Conservation (phyloP, 176 grass and related monocot species). For the Avena atlantica region DNA sequence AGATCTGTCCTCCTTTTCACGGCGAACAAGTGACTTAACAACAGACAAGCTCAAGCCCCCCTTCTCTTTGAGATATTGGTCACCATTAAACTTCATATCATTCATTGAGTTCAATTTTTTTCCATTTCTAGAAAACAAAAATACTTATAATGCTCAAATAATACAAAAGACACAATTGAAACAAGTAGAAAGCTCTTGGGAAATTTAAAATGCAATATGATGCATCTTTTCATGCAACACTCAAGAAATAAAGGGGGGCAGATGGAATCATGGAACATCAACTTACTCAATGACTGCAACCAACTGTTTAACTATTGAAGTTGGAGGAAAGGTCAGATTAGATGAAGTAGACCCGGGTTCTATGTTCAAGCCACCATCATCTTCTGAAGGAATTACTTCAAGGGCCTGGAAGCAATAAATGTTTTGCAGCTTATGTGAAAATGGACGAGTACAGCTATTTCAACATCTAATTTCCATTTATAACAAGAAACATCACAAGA, state of each 20-base stretch:
- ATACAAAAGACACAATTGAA: conserved; percentile 19
- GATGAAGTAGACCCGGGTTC: conserved; percentile 31
- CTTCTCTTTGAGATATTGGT: conserved; percentile 77
- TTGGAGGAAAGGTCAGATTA: conserved; percentile 60
- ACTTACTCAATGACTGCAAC: conserved; percentile 85
- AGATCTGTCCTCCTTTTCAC: conserved; percentile 80
- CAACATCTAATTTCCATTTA: conserved; percentile 32
- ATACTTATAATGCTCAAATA: background rate
- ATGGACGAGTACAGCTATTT: background rate
- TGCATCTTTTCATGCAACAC: conserved; percentile 11
- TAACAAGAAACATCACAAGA: background rate
- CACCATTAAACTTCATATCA: conserved; percentile 64
- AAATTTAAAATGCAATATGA: conserved; percentile 18
- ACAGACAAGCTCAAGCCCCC: conserved; percentile 82
- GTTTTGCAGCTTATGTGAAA: conserved; percentile 18
- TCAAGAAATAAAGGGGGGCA: background rate
- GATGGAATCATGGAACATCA: background rate
- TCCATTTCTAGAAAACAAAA: conserved; percentile 49
- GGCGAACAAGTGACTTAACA: conserved; percentile 90
- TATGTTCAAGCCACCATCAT: conserved; percentile 40
- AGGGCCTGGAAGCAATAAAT: conserved; percentile 48
- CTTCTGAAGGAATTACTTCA: conserved; percentile 34
- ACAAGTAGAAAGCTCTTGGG: background rate
- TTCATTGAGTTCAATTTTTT: conserved; percentile 78
- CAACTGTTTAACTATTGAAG: conserved; percentile 78